phyloP scores from a whole-genome alignment of 768 basidiomycete species.

The Termitomyces sp. region DNA sequence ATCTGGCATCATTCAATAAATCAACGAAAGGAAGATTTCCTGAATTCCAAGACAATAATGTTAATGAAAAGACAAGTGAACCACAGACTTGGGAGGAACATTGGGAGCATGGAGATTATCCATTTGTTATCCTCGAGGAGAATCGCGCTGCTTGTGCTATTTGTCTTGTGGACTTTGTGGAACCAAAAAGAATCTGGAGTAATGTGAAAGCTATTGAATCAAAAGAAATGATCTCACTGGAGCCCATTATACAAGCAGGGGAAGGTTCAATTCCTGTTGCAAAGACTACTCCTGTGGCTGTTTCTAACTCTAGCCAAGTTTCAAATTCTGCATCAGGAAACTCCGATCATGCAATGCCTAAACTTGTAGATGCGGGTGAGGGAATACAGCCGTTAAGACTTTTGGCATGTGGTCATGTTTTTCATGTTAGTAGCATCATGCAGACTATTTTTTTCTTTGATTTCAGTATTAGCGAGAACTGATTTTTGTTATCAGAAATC shows the following conservation, averaged over 20 bases:
- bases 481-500: conserved; percentile 54
- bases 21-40: conserved; percentile 10
- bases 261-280: neutral
- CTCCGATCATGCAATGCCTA: conserved; percentile 16
- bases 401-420: conserved; percentile 80
- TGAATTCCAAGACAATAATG: conserved; percentile 5
- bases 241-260: neutral
- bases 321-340: neutral
- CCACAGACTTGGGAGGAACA: conserved; percentile 66
- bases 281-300: neutral
- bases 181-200: conserved; percentile 40
- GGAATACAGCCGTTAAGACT: conserved; percentile 74
- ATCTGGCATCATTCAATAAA: conserved; percentile 20
- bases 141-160: conserved; percentile 84
- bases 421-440: conserved; percentile 68
- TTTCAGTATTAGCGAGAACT: neutral
- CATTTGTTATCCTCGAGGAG: conserved; percentile 76
- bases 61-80: conserved; percentile 13
- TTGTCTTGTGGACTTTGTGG: conserved; percentile 81
- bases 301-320: conserved; percentile 2
- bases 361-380: conserved; percentile 66
- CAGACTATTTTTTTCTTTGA: neutral
- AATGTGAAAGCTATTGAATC: neutral
- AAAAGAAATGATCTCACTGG: neutral
- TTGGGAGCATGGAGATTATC: conserved; percentile 74